These are phyloP conservation scores for Physaria fendleri DNA, from an alignment of 345 rosid species.

Conservation along the genomic window DNA sequence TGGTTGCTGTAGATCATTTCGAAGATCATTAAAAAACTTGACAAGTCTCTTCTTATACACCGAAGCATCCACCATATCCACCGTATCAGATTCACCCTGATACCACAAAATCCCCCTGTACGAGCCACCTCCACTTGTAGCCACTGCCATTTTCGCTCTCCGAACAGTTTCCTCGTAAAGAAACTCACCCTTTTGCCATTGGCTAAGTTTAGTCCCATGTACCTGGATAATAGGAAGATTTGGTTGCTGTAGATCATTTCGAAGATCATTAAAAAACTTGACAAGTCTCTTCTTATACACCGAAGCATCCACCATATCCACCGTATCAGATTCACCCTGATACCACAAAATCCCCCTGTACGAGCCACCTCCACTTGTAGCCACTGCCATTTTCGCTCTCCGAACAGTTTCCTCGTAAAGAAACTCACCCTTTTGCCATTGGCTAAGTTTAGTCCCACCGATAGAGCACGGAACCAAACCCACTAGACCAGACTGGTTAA, in stretches of 20 bases:
- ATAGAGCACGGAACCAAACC: constrained; percentile 84
- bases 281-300: constrained; percentile 47
- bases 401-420: constrained; percentile 48
- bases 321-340: constrained; percentile 79
- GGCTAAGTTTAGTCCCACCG: constrained; percentile 65
- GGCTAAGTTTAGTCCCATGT: constrained; percentile 58
- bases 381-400: constrained; percentile 36
- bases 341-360: constrained; percentile 68
- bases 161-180: constrained; percentile 48
- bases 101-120: constrained; percentile 68
- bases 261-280: constrained; percentile 45
- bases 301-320: constrained; percentile 37
- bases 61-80: constrained; percentile 37
- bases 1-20: constrained; percentile 56
- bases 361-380: constrained; percentile 31
- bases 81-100: constrained; percentile 79
- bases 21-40: constrained; percentile 45
- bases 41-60: constrained; percentile 47
- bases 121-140: constrained; percentile 31
- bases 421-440: constrained; percentile 59
- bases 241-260: constrained; percentile 56
- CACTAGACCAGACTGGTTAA: constrained; percentile 32
- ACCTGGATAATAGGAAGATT: constrained; percentile 67
- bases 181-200: constrained; percentile 59
- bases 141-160: constrained; percentile 36